Percentiles rank a stretch among this genome's conserved stretches.
These are phyloP conservation scores for Aspergillus fumigatiaffinis DNA, from an alignment of 2,329 filamentous ascomycete genomes.

Conservation along the genomic window DNA sequence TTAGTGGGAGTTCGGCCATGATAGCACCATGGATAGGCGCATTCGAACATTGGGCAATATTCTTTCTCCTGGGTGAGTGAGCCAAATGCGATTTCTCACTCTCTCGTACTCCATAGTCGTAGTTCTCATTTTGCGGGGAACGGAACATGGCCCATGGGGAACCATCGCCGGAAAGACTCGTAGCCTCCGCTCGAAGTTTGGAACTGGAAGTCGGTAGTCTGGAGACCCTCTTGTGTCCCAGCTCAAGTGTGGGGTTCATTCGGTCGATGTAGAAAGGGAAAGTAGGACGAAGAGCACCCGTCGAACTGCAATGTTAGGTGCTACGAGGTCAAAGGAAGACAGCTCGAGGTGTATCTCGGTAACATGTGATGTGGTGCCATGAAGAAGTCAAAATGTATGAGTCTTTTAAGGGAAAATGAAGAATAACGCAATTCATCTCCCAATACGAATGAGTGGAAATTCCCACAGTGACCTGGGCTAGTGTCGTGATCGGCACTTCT, in stretches of 20 bases:
- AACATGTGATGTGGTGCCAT: constrained; percentile 13
- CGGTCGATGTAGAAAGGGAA: neutral
- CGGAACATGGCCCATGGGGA: neutral
- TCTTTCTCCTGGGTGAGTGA: neutral
- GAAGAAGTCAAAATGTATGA: no score
- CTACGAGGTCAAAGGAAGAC: neutral
- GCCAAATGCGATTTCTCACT: neutral
- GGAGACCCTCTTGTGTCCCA: neutral
- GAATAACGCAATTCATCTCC: no score
- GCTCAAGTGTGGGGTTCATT: neutral
- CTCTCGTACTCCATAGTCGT: neutral
- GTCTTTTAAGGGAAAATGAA: neutral
- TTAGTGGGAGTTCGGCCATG: neutral
- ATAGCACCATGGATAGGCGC: neutral
- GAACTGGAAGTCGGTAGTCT: neutral
- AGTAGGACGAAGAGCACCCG: neutral
- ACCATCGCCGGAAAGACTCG: neutral
- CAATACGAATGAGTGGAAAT: no score
- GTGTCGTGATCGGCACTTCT: neutral
- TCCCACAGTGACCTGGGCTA: neutral
- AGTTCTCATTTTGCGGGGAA: neutral
- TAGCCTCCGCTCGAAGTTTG: neutral
- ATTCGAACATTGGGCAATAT: neutral
- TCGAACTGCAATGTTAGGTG: neutral
- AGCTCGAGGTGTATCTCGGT: constrained; percentile 9